Evolutionary conservation across 1,139 yeast species (phyloP).

Genomic region (Saccharomyces hybrid): DNA sequence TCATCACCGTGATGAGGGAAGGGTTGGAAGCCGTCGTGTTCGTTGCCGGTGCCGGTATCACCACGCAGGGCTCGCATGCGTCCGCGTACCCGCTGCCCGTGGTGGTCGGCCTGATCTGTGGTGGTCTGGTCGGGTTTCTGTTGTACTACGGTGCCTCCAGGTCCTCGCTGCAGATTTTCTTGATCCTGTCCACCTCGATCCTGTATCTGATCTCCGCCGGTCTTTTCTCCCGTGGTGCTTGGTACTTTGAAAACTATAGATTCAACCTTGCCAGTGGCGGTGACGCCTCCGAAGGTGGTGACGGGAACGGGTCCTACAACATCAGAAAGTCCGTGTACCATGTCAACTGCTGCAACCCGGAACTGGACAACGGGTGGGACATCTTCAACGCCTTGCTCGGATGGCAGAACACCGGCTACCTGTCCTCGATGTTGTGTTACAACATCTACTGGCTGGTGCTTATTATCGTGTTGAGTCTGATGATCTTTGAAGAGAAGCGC

Average conservation of each 20-base stretch:
- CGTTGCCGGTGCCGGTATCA: constrained; percentile 80
- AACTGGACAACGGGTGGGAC: constrained; percentile 87
- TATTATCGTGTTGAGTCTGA: constrained; percentile 46
- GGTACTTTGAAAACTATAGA: constrained; percentile 68
- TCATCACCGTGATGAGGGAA: constrained; percentile 79
- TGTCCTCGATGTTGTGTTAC: constrained; percentile 79
- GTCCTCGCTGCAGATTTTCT: constrained; percentile 68
- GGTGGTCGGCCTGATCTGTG: constrained; percentile 67
- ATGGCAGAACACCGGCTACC: constrained; percentile 89
- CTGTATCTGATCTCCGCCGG: constrained; percentile 84
- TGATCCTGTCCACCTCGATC: constrained; percentile 73
- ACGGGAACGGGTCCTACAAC: constrained; percentile 90
- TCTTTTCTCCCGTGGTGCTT: constrained; percentile 79
- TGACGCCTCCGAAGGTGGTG: constrained; percentile 83
- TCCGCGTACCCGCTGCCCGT: constrained; percentile 80
- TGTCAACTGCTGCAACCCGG: constrained; percentile 91
- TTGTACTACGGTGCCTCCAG: constrained; percentile 72
- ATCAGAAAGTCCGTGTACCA: constrained; percentile 77
- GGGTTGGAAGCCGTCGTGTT: constrained; percentile 90
- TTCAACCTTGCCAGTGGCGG: constrained; percentile 67
- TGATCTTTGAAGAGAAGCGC: constrained; percentile 65
- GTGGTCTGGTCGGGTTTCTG: constrained; percentile 54
- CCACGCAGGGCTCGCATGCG: constrained; percentile 45
- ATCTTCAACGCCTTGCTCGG: constrained; percentile 80
- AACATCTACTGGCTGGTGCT: constrained; percentile 73